Evolutionary conservation across 2,329 filamentous ascomycete genomes (phyloP), one percentile per base, ranked within the genome.

Genomic region (Claviceps sp.): DNA sequence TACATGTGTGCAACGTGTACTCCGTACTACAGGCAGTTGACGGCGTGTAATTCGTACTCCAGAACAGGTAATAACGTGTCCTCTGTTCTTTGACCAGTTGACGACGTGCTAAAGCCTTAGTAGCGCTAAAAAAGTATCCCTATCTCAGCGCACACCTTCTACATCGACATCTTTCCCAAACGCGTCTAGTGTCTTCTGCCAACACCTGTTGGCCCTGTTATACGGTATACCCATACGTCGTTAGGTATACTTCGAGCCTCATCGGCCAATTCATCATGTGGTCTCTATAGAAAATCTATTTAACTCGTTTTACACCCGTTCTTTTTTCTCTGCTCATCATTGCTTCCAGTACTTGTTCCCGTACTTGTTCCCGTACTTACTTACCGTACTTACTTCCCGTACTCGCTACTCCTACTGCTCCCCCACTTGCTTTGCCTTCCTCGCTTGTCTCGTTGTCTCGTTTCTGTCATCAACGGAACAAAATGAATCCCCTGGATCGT

Each of bases 221-320:
- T 7, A 22, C 22, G 22, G 22, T 22, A 3, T 18, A 1, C 14
- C 20, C 9, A 44, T 38, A 26, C 26, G 26, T 30, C 8, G 26
- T 30, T 30, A 30, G 8, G 26, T 30, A 40, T 40, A 52, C 47
- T 51, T 49, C 46, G 49, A 55, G 54, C 43, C 49, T 53, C 51
- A 51, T 52, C 54, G 47, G 49, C 42, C 45, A 38, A 22, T 45
- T 38, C 44, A 46, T 44, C 30, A 47, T 20, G 44, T 26, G 50
- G 24, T 24, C 34, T 6, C 24, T 30, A 3, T 30, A 7, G 2
- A 0, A 30, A 30, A 30, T 43, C 43, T 13, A 44, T 50, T 50
- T 48, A 37, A 50, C 52, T 48, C 37, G 24, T 54, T 11, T 37
- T 18, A 49, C 11, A 37, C 42, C 24, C 45, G 8, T 3, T n/a